A percentile compares a stretch with the other conserved stretches of the same genome.
Conservation (phyloP, 805 yeast species). For the Kuraishia piskuri region DNA sequence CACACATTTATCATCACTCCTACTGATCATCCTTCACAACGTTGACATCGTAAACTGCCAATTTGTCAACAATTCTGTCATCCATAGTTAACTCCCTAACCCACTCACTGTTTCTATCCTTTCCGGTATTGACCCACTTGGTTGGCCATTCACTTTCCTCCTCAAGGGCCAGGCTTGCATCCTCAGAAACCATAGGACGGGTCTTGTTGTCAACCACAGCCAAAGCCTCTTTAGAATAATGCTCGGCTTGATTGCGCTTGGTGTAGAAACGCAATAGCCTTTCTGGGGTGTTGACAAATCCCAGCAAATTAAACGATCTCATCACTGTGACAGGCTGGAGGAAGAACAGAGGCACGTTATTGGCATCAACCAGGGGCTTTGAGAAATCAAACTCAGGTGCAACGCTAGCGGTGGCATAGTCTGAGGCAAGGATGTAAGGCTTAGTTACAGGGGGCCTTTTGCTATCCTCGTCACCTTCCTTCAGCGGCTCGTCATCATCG, state of each 20-base stretch:
- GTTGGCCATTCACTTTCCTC: conserved; percentile 88
- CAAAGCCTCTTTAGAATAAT: conserved; percentile 45
- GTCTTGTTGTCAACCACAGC: conserved; percentile 43
- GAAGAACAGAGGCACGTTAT: conserved; percentile 48
- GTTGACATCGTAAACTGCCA: conserved; percentile 35
- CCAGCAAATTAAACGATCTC: conserved; percentile 70
- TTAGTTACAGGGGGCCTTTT: conserved; percentile 40
- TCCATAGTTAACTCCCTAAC: conserved; percentile 65
- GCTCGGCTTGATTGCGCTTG: conserved; percentile 61
- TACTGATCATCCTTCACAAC: background rate
- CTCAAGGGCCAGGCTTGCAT: conserved; percentile 32
- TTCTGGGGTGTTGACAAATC: conserved; percentile 68
- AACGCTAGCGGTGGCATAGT: conserved; percentile 43
- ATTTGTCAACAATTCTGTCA: conserved; percentile 46
- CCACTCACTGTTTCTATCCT: conserved; percentile 80
- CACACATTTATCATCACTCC: too few relatives aligned
- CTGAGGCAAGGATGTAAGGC: conserved; percentile 54
- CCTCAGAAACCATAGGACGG: conserved; percentile 43
- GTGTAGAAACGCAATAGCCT: conserved; percentile 75
- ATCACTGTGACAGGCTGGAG: conserved; percentile 74
- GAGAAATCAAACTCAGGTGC: conserved; percentile 53
- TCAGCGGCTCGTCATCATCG: conserved; percentile 11
- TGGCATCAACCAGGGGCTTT: conserved; percentile 16
- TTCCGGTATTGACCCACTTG: conserved; percentile 75
- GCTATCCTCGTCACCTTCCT: conserved; percentile 19